Conservation (phyloP, 495 filamentous ascomycete genomes). For the Articulospora tetracladia region DNA sequence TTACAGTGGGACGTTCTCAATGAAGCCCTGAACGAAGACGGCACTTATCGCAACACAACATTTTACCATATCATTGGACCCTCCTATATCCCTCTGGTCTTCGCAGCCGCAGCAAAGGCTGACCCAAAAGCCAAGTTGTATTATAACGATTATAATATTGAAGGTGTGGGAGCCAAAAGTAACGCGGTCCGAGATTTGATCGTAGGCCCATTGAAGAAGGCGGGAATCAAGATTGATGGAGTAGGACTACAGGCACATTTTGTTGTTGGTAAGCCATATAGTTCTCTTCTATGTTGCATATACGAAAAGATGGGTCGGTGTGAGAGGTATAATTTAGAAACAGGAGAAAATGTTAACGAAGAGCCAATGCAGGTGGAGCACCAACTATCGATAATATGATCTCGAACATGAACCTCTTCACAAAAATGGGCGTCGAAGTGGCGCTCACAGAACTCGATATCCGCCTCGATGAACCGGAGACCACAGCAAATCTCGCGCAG, state of each 20-base stretch:
- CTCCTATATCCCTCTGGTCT: conserved; percentile 55
- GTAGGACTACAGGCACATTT: conserved; percentile 64
- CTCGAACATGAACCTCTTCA: conserved; percentile 43
- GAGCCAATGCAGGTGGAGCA: conserved; percentile 20
- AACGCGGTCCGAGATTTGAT: conserved; percentile 35
- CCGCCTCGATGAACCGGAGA: conserved; percentile 42
- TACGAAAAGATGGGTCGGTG: too few species aligned
- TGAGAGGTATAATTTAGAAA: background rate
- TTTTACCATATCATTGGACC: conserved; percentile 56
- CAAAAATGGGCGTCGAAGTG: conserved; percentile 52
- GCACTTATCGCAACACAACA: conserved; percentile 49
- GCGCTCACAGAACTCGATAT: conserved; percentile 65
- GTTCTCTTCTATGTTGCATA: background rate
- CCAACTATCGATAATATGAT: conserved; percentile 45
- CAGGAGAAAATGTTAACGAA: background rate
- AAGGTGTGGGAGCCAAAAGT: conserved; percentile 46
- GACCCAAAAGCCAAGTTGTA: conserved; percentile 61
- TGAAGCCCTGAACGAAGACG: conserved; percentile 67
- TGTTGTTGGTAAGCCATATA: conserved; percentile 47
- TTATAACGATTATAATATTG: conserved; percentile 70
- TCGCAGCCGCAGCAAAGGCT: conserved; percentile 41
- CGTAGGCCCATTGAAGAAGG: conserved; percentile 48
- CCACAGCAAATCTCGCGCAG: conserved; percentile 41
- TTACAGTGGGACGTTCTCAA: conserved; percentile 60
- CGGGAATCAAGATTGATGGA: conserved; percentile 56